Conservation (phyloP, 73 alveolate genomes). For the Paramecium sexaurelia region DNA sequence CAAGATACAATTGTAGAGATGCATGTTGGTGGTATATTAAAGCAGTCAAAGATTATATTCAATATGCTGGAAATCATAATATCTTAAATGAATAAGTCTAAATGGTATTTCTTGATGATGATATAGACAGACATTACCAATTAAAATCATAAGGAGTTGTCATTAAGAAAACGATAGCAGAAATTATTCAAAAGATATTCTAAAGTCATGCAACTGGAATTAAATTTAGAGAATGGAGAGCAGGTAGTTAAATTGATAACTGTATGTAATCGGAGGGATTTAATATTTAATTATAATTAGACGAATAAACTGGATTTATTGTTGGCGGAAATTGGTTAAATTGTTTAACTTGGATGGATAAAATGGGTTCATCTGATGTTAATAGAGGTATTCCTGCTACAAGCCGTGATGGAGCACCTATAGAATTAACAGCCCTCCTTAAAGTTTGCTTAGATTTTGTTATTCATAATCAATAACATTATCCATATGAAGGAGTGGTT, state of each 20-base stretch:
- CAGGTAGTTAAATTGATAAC: slow-evolving; percentile 92
- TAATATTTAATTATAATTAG: slow-evolving; percentile 84
- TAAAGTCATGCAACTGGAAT: slow-evolving; percentile 81
- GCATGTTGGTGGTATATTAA: slow-evolving; percentile 97
- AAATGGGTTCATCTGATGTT: slow-evolving; percentile 96
- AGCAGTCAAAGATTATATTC: slow-evolving; percentile 62
- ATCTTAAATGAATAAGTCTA: slow-evolving; percentile 51
- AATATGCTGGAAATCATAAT: not conserved
- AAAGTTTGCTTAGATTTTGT: slow-evolving; percentile 83
- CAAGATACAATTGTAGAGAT: slow-evolving; percentile 97
- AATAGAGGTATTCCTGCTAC: slow-evolving; percentile 97
- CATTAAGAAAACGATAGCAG: slow-evolving; percentile 17
- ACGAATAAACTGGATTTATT: slow-evolving; percentile 91
- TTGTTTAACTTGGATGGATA: slow-evolving; percentile 99
- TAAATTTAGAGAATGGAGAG: slow-evolving; percentile 96
- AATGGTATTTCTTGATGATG: slow-evolving; percentile 64
- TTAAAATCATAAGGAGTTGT: not conserved
- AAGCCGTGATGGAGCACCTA: slow-evolving; percentile 98
- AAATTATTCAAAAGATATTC: slow-evolving; percentile 61
- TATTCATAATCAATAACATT: slow-evolving; percentile 20
- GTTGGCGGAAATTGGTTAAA: slow-evolving; percentile 96
- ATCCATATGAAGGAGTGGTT: slow-evolving; percentile 68
- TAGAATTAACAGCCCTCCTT: slow-evolving; percentile 90
- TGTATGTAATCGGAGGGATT: slow-evolving; percentile 96
- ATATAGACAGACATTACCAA: slow-evolving; percentile 46